phyloP scores from a whole-genome alignment of 2,329 filamentous ascomycete genomes.

The Byssoonygena ceratinophila region DNA sequence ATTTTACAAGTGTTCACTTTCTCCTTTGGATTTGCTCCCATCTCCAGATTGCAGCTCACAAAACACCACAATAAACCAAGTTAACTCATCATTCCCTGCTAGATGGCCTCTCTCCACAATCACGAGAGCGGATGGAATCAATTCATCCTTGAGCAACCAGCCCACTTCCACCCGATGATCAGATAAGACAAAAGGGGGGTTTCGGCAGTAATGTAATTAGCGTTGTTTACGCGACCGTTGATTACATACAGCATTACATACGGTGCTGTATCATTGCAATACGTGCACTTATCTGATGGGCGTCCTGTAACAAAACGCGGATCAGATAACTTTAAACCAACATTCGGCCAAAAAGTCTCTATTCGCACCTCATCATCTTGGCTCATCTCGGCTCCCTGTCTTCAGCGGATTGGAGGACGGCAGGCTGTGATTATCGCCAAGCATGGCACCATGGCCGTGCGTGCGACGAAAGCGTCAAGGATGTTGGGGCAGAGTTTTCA shows the following conservation, averaged over 20 bases:
- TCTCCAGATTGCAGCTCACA: too few relatives aligned
- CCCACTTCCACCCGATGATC: constrained; percentile 2
- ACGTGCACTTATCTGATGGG: constrained; percentile 6
- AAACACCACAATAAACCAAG: too few relatives aligned
- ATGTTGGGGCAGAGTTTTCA: background rate
- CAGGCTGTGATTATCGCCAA: background rate
- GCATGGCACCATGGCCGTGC: background rate
- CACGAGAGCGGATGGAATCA: background rate
- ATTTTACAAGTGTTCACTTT: too few relatives aligned
- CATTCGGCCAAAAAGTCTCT: background rate
- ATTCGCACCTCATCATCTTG: too few relatives aligned
- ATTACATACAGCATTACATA: constrained; percentile 8
- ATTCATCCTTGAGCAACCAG: too few relatives aligned
- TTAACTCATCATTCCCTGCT: too few relatives aligned
- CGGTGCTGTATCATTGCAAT: background rate
- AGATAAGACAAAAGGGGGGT: background rate
- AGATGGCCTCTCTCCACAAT: background rate
- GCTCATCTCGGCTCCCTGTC: background rate
- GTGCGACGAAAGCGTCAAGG: background rate
- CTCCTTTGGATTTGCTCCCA: background rate
- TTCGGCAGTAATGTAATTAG: background rate
- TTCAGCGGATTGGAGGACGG: background rate
- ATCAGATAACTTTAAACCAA: constrained; percentile 10
- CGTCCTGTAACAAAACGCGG: too few relatives aligned
- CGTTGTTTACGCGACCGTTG: too few relatives aligned